A percentile compares a stretch with the other conserved stretches of the same genome.
Conservation (phyloP, 2,329 filamentous ascomycete species). For the Fusarium buxicola region DNA sequence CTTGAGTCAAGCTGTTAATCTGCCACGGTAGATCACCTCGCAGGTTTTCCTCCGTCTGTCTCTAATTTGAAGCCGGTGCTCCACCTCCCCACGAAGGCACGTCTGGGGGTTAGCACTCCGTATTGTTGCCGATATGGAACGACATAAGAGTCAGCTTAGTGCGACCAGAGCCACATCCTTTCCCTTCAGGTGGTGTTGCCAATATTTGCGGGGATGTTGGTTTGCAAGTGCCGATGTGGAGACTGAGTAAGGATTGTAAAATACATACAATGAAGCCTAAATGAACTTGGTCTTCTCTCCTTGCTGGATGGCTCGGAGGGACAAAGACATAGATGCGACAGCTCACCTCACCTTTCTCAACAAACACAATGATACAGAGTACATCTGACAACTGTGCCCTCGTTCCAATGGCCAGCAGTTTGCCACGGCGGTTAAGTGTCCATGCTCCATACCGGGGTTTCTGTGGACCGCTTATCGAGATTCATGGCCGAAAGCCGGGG, state of each 20-base stretch:
- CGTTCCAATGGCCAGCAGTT: slow-evolving; percentile 10
- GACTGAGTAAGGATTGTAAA: slow-evolving; percentile 25
- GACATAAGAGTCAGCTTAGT: slow-evolving; percentile 9
- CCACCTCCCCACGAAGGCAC: slow-evolving; percentile 18
- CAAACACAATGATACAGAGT: background rate
- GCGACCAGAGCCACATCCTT: slow-evolving; percentile 8
- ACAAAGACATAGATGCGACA: slow-evolving; percentile 5
- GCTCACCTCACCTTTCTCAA: slow-evolving; percentile 22
- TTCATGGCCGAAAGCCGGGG: slow-evolving; percentile 20
- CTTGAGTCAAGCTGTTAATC: slow-evolving; percentile 36
- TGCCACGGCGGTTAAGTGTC: slow-evolving; percentile 25
- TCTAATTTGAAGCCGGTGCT: slow-evolving; percentile 24
- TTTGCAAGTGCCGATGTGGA: slow-evolving; percentile 27
- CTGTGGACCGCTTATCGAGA: slow-evolving; percentile 34
- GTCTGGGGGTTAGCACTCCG: slow-evolving; percentile 5
- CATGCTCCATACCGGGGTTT: slow-evolving; percentile 19
- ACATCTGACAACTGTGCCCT: slow-evolving; percentile 25
- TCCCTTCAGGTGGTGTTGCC: background rate
- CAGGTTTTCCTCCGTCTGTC: slow-evolving; percentile 8
- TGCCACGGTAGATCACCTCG: slow-evolving; percentile 25
- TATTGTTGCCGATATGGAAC: slow-evolving; percentile 8
- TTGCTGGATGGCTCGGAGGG: background rate
- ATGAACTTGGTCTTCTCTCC: background rate
- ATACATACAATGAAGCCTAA: slow-evolving; percentile 2
- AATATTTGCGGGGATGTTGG: slow-evolving; percentile 26